Evolutionary conservation across 192 early-diverging fungal species (phyloP), one percentile per base, ranked within the genome.

Genomic region (Mortierella alpina): DNA sequence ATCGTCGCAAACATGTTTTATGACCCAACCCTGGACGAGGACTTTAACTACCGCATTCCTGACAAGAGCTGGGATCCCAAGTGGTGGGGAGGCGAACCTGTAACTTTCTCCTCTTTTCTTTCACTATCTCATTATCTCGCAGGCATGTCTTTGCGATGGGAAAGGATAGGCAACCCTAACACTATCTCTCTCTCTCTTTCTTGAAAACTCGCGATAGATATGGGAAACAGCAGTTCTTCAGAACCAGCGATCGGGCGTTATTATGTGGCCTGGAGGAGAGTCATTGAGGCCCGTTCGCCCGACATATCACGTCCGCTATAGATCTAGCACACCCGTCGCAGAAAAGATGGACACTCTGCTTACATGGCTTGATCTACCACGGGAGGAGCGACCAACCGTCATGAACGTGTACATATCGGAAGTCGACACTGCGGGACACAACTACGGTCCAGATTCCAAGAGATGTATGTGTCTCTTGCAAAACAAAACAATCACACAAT

Each of bases 71-170:
- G 72, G 40, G 82, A 96, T 18, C 73, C 88, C 6, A 85, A 88
- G 70, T 98, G 96, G 96, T 98, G 96, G 95, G 87, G 88, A 41
- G 96, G 95, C 15, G 93, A 96, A 79, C 95, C 95, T 20, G 91
- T 93, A 83, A 83, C 87, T 79, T 18, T 55, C 15, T 61, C n/a
- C 51, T 3, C 22, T 59, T 46, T 57, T n/a, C n/a, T 52, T 12
- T 49, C 12, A 49, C 58, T 41, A 6, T 53, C 11, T 13, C 63
- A 18, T 56, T 61, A 2, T 10, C 60, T 18, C n/a, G n/a, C n/a
- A n/a, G n/a, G 17, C 17, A 17, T 20, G 41, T 14, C 9, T n/a
- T n/a, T n/a, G n/a, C n/a, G n/a, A 42, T 40, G 10, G 22, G 50
- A n/a, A n/a, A 51, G 50, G 50, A n/a, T 15, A 4, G 2, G 50